Evolutionary conservation across 805 yeast genomes (phyloP), one percentile per base, ranked within the genome.

Genomic region (Barnettozyma salicaria): DNA sequence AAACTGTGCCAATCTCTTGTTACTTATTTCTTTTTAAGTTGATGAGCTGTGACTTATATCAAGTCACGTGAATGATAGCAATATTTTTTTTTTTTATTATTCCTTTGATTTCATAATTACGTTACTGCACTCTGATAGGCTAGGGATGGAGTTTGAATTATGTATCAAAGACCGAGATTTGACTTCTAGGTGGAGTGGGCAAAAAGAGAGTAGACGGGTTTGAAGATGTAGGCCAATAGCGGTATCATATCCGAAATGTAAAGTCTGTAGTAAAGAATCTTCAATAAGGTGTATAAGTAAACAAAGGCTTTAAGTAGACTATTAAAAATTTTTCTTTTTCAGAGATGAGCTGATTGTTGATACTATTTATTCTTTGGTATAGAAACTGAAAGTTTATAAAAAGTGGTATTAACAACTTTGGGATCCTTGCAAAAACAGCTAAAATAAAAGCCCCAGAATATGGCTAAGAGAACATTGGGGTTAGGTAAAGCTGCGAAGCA

Each of bases 401-500:
- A 29, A 29, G 11, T 20, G 10, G 22, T 18, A 12, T 30, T 19
- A 19, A 19, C 7, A 19, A 19, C 13, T 3, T n/a, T 11, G 7
- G 19, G 18, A 29, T 20, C 9, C 14, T 7, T 6, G 5, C 7
- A 20, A 10, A 23, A 25, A 18, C 13, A 7, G 3, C 13, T 25
- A 8, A 8, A 7, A 10, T 4, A 17, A 19, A 10, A 18, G 19
- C 17, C 7, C 14, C 10, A 4, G 16, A 32, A 1, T 7, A 74
- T 74, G 80, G 79, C 72, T 21, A 80, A 80, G 49, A 70, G 88
- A 63, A 76, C 84, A 7, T 55, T 74, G 37, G 87, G 87, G 19
- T 55, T 80, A 37, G 82, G 83, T 4, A 75, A 73, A 42, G 68
- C 77, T 31, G 64, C 78, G 33, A 70, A 77, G 55, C 56, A 60